Evolutionary conservation across 2,329 filamentous ascomycete genomes (phyloP).

Genomic region (Aschersonia sp.): DNA sequence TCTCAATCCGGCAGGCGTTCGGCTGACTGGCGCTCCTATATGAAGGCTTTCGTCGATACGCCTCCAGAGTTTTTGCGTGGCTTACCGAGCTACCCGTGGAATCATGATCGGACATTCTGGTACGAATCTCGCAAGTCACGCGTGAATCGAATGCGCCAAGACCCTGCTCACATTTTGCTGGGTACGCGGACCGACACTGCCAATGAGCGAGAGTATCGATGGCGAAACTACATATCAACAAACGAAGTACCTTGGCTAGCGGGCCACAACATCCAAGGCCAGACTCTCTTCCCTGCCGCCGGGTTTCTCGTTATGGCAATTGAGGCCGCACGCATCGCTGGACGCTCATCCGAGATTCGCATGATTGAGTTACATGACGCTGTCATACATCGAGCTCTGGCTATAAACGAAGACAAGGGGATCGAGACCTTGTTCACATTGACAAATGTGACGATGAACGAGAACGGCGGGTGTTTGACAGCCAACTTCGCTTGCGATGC

Average conservation of each 20-base stretch:
- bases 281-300: slow-evolving; percentile 20
- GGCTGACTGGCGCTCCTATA: background rate
- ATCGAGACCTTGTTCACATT: background rate
- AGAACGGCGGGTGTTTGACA: background rate
- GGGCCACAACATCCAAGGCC: slow-evolving; percentile 9
- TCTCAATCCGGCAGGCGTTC: background rate
- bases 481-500: background rate
- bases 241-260: slow-evolving; percentile 17
- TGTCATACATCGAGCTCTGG: background rate
- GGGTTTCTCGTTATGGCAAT: slow-evolving; percentile 20
- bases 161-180: background rate
- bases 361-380: background rate
- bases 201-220: slow-evolving; percentile 1
- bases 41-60: background rate
- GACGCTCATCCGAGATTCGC: background rate
- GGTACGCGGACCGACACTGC: background rate
- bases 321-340: background rate
- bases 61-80: background rate
- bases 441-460: background rate
- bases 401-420: background rate
- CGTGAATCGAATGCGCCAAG: background rate
- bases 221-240: slow-evolving; percentile 10
- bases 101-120: background rate
- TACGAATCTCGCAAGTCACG: background rate
- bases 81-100: background rate